phyloP scores from a whole-genome alignment of 371 early-diverging fungal genomes.

The Mucor indicus region DNA sequence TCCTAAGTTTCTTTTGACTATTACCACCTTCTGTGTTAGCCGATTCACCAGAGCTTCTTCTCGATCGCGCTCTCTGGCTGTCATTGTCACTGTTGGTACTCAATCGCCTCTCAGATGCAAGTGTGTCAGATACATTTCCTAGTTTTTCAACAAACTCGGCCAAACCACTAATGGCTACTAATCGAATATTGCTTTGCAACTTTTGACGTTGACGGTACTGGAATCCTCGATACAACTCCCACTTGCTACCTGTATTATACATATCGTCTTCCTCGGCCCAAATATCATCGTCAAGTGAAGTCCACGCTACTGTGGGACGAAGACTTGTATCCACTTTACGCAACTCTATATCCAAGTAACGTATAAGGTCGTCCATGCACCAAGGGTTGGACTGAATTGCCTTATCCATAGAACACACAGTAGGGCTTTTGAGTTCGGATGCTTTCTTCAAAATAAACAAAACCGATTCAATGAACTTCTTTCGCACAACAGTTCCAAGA shows the following conservation, averaged over 20 bases:
- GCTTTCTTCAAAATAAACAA: constrained; percentile 51
- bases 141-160: constrained; percentile 53
- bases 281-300: constrained; percentile 11
- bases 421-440: constrained; percentile 51
- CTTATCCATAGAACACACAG: constrained; percentile 53
- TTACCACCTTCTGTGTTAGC: constrained; percentile 12
- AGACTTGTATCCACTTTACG: constrained; percentile 30
- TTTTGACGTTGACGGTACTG: constrained; percentile 23
- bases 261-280: constrained; percentile 4
- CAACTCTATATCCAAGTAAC: constrained; percentile 33
- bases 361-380: constrained; percentile 44
- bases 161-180: constrained; percentile 57
- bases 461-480: constrained; percentile 55
- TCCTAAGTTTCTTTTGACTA: constrained; percentile 1
- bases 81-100: constrained; percentile 47
- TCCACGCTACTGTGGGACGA: constrained; percentile 40
- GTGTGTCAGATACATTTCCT: constrained; percentile 25
- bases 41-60: constrained; percentile 35
- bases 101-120: constrained; percentile 28
- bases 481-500: constrained; percentile 38
- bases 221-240: constrained; percentile 33
- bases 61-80: constrained; percentile 18
- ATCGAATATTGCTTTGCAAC: constrained; percentile 38
- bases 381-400: constrained; percentile 32
- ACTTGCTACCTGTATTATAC: constrained; percentile 8